Evolutionary conservation across 352 stramenopile species (phyloP).

Genomic region (Paralagenidium karlingii): DNA sequence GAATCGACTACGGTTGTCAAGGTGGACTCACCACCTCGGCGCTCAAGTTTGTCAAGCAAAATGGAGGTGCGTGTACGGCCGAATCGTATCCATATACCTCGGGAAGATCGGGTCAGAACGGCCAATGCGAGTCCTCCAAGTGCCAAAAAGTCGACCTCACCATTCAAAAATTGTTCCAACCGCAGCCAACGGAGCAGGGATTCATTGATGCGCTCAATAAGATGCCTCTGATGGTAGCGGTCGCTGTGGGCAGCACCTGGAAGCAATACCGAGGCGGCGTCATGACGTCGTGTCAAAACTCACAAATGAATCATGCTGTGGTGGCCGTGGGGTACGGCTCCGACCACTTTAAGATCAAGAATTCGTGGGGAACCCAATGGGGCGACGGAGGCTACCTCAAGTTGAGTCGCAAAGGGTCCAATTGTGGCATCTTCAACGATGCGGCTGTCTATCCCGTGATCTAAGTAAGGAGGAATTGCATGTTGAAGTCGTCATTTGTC

Average conservation of each 20-base stretch:
- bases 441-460: constrained; percentile 5
- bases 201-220: neutral
- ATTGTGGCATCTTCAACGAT: constrained; percentile 5
- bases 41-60: neutral
- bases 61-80: neutral
- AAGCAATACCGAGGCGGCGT: constrained; percentile 5
- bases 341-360: constrained; percentile 12
- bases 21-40: neutral
- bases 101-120: neutral
- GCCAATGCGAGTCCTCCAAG: neutral
- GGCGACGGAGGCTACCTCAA: constrained; percentile 11
- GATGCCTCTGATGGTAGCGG: neutral
- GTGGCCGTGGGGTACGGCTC: constrained; percentile 9
- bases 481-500: no score
- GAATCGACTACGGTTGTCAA: neutral
- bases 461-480: no score
- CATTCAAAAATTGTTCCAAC: neutral
- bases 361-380: constrained; percentile 12
- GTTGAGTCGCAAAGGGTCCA: neutral
- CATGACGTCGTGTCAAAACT: constrained; percentile 4
- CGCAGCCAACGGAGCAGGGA: neutral
- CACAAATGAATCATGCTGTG: constrained; percentile 11
- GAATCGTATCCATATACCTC: neutral
- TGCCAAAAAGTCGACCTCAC: neutral
- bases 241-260: constrained; percentile 9